Percentiles rank a stretch among this genome's conserved stretches.
These are phyloP conservation scores for Kentomonas sorsogonicus DNA, from an alignment of 208 protist genomes.

Conservation along the genomic window DNA sequence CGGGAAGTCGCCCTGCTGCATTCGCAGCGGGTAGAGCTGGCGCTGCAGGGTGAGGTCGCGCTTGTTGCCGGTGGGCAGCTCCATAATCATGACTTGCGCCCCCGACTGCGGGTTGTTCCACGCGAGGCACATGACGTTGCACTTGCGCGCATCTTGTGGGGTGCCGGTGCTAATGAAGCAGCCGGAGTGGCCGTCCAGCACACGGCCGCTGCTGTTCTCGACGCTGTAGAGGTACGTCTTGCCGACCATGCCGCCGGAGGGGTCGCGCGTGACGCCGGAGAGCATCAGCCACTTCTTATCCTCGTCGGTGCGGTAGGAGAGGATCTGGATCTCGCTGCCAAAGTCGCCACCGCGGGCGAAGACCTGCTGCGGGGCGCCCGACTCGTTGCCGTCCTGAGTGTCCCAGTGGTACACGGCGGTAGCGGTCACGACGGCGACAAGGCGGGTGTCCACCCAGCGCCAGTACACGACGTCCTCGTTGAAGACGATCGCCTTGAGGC, in stretches of 20 bases:
- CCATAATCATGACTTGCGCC: slow-evolving; percentile 88
- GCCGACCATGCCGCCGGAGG: slow-evolving; percentile 86
- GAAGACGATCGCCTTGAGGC: slow-evolving; percentile 94
- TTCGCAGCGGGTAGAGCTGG: slow-evolving; percentile 43
- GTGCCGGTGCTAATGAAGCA: slow-evolving; percentile 88
- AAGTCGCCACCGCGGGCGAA: slow-evolving; percentile 94
- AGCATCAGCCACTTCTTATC: slow-evolving; percentile 96
- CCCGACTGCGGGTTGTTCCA: slow-evolving; percentile 79
- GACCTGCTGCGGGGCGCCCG: slow-evolving; percentile 89
- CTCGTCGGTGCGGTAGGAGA: slow-evolving; percentile 95
- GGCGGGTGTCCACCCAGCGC: slow-evolving; percentile 95
- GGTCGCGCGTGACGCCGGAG: slow-evolving; percentile 87
- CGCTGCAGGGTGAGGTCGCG: slow-evolving; percentile 65
- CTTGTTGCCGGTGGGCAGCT: slow-evolving; percentile 78
- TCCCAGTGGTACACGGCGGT: slow-evolving; percentile 98
- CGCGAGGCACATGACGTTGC: slow-evolving; percentile 95
- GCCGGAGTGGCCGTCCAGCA: slow-evolving; percentile 96
- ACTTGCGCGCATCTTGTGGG: slow-evolving; percentile 64
- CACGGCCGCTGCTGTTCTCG: slow-evolving; percentile 91
- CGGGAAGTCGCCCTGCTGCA: slow-evolving; percentile 96
- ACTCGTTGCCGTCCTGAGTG: slow-evolving; percentile 92
- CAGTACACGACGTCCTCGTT: slow-evolving; percentile 96
- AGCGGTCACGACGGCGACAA: slow-evolving; percentile 94
- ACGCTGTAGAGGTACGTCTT: slow-evolving; percentile 97
- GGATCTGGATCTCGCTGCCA: slow-evolving; percentile 91